Base-by-base conservation (phyloP, 2,329 filamentous ascomycete species). In the Elsinoe australis region DNA sequence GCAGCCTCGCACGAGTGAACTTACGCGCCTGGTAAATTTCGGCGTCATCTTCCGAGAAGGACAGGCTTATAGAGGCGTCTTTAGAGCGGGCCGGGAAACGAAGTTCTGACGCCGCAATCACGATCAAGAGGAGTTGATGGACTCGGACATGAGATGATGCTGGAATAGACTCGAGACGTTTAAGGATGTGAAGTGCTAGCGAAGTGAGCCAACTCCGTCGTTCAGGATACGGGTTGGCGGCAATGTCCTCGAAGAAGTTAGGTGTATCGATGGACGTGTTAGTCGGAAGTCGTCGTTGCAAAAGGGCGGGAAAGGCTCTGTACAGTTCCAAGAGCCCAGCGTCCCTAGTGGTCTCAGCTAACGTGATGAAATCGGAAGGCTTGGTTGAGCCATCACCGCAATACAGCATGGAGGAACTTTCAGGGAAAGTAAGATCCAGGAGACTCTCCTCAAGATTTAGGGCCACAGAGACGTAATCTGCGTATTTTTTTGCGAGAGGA, bases 261-360 rank as follows among this genome's bases (percentile, higher is more conserved):
- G 32, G 41, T 5, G 35, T 12, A 17, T 26, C 28, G 8, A 22
- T 22, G 33, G 35, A 33, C 49, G 26, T 51, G 22, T 42, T 41
- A 39, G 19, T 28, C n/a, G 17, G 32, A 17, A 64, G 58, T 63
- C 51, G 24, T 61, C 59, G 38, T 58, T 60, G 24, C 56, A 59
- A 45, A 1, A 57, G 49, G 26, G 54, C 52, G 1, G 75, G 75
- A 49, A 78, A 78, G 32, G 73, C 71, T 14, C 74, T 72, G 55
- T 78, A 78, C 9, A 78, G 59, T 55, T 78, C 73, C 29, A 78
- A 62, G 1, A 78, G 63, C 1, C 73, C 75, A 3, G 70, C 68
- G 49, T 71, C 73, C 19, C 75, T 71, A 51, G 76, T 75, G 1
- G 71, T 67, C 53, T 78, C 73, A 1, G 74, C 75, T 51, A 78